Evolutionary conservation across 139 green algal species (phyloP).

Genomic region (Dunaliella primolecta): DNA sequence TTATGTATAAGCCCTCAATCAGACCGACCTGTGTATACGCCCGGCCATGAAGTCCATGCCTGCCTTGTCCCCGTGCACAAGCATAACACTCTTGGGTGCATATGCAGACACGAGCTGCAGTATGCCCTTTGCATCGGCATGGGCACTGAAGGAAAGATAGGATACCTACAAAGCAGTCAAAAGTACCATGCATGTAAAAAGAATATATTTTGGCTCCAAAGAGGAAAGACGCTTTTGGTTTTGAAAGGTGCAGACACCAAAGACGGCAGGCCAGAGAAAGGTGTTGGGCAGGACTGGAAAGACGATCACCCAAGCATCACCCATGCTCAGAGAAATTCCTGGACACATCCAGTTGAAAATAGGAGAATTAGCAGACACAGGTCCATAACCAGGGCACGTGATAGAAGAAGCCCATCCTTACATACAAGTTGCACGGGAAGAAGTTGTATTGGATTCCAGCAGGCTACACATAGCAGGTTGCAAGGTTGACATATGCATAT

Average conservation of each 20-base stretch:
- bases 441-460: no score
- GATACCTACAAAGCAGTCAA: slow-evolving; percentile 33
- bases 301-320: not conserved
- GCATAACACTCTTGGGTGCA: slow-evolving; percentile 53
- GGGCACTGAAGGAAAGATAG: slow-evolving; percentile 65
- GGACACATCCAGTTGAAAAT: no score
- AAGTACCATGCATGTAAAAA: not conserved
- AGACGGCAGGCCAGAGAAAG: not conserved
- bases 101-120: slow-evolving; percentile 51
- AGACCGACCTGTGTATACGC: not conserved
- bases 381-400: no score
- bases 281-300: not conserved
- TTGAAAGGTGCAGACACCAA: not conserved
- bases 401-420: no score
- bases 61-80: slow-evolving; percentile 68
- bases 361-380: no score
- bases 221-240: not conserved
- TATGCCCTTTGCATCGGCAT: slow-evolving; percentile 70
- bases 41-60: slow-evolving; percentile 65
- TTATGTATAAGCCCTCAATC: no score
- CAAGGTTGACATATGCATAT: no score
- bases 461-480: no score
- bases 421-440: no score
- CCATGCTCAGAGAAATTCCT: not conserved
- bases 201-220: not conserved